Percentiles rank a stretch among this genome's conserved stretches.
phyloP scores from a whole-genome alignment of 2,329 filamentous ascomycete species.

The Pseudocercospora eumusae region DNA sequence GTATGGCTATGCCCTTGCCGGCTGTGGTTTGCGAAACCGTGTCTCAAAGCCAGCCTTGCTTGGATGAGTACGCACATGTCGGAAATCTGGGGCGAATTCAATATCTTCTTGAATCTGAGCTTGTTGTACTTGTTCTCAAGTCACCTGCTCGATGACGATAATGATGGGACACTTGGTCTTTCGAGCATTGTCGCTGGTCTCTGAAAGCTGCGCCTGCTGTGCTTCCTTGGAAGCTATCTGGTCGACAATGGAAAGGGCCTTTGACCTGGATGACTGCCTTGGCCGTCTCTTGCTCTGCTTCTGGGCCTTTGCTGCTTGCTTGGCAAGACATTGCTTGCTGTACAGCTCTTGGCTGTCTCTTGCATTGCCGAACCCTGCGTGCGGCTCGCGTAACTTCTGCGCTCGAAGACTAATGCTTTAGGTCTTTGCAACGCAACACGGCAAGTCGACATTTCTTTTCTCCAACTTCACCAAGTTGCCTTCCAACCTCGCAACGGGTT shows the following conservation, averaged over 20 bases:
- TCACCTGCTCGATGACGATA: background rate
- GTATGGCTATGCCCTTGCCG: slow-evolving; percentile 3
- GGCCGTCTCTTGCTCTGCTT: background rate
- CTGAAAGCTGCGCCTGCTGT: slow-evolving; percentile 16
- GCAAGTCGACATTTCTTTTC: background rate
- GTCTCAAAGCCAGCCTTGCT: slow-evolving; percentile 9
- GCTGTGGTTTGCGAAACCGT: background rate
- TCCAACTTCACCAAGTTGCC: background rate
- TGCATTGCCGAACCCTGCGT: background rate
- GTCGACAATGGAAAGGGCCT: slow-evolving; percentile 6
- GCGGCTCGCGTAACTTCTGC: background rate
- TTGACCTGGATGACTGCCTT: background rate
- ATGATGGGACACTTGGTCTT: background rate
- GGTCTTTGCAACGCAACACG: background rate
- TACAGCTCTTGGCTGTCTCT: slow-evolving; percentile 4
- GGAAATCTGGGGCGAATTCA: background rate
- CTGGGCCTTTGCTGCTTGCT: background rate
- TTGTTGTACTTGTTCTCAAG: background rate
- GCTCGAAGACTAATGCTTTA: background rate
- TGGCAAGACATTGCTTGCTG: background rate
- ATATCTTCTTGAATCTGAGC: background rate
- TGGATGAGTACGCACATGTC: slow-evolving; percentile 4
- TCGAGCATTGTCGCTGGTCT: background rate
- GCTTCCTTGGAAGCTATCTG: slow-evolving; percentile 11
- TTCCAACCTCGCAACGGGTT: background rate